These are phyloP conservation scores for Schwanniomyces etchellsii DNA, from an alignment of 1,139 yeast genomes.

Conservation along the genomic window DNA sequence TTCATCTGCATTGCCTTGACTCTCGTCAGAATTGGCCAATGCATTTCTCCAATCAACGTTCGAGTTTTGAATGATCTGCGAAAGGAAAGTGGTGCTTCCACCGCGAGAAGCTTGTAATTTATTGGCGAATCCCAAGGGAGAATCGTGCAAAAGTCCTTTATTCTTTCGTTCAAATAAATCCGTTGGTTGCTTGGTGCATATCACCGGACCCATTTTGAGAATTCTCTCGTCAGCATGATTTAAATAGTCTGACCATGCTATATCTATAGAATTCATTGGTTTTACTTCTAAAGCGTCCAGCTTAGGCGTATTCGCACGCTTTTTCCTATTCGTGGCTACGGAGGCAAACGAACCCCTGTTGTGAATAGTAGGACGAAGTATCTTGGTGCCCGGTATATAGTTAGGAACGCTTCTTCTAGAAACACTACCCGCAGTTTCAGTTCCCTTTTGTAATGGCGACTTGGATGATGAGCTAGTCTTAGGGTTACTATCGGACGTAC, in stretches of 20 bases:
- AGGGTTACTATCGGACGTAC: slow-evolving; percentile 5
- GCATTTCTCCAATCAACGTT: slow-evolving; percentile 24
- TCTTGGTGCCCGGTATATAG: slow-evolving; percentile 54
- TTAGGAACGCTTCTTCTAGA: slow-evolving; percentile 15
- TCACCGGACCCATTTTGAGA: slow-evolving; percentile 54
- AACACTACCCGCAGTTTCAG: slow-evolving; percentile 1
- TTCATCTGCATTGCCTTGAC: slow-evolving; percentile 15
- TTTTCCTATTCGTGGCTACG: slow-evolving; percentile 14
- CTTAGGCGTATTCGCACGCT: slow-evolving; percentile 14
- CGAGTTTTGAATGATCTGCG: slow-evolving; percentile 55
- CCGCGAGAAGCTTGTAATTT: slow-evolving; percentile 19
- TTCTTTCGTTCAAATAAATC: slow-evolving; percentile 52
- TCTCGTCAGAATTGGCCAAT: slow-evolving; percentile 6
- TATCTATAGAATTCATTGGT: slow-evolving; percentile 55
- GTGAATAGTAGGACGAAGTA: slow-evolving; percentile 44
- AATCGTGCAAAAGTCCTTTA: slow-evolving; percentile 53
- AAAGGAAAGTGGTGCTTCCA: slow-evolving; percentile 30
- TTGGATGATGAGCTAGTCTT: slow-evolving; percentile 1
- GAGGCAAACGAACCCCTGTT: slow-evolving; percentile 25
- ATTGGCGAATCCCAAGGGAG: slow-evolving; percentile 45
- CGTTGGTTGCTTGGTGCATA: slow-evolving; percentile 30
- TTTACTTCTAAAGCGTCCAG: slow-evolving; percentile 39
- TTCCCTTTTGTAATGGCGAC: slow-evolving; percentile 2
- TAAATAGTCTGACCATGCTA: slow-evolving; percentile 62
- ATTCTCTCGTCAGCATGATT: slow-evolving; percentile 66